Percentiles rank a stretch among this genome's conserved stretches.
Conservation (phyloP, 2,329 filamentous ascomycete species). For the Cytospora piceicola region DNA sequence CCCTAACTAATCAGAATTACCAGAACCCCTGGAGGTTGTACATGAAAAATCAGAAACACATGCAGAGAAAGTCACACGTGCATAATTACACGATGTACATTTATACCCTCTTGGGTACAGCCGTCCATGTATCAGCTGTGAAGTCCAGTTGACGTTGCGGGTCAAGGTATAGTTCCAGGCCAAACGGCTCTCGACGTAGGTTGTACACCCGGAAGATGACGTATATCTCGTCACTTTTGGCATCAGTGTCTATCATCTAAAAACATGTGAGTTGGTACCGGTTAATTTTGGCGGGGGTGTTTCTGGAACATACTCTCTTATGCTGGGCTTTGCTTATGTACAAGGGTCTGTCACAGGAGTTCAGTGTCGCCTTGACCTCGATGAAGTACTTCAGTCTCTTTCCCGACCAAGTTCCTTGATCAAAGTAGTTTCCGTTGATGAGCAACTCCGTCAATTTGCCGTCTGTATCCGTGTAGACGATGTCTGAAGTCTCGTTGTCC, state of each 20-base stretch:
- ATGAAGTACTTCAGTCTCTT: conserved; percentile 48
- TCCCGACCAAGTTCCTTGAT: conserved; percentile 35
- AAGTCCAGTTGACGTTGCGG: conserved; percentile 39
- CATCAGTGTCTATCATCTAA: too few species aligned
- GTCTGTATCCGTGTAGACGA: conserved; percentile 47
- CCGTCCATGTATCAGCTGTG: conserved; percentile 33
- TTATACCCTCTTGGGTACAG: not conserved
- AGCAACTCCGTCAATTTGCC: conserved; percentile 42
- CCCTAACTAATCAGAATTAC: too few species aligned
- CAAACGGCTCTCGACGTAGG: conserved; percentile 38
- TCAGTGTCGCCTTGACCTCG: conserved; percentile 56
- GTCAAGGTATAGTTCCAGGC: conserved; percentile 45
- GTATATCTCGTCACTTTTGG: conserved; percentile 39
- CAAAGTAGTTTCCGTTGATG: conserved; percentile 41
- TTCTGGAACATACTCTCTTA: conserved; percentile 44
- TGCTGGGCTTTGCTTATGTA: conserved; percentile 53
- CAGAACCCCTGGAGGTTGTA: too few species aligned
- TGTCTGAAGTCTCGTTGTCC: conserved; percentile 51
- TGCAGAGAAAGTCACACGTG: not conserved
- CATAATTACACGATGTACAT: not conserved
- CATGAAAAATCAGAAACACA: not conserved
- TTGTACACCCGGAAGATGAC: conserved; percentile 48
- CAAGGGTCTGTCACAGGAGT: conserved; percentile 45
- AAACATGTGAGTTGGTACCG: not conserved
- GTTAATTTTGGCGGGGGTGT: conserved; percentile 14